These are phyloP conservation scores for Draba incana DNA, from an alignment of 345 rosid species.

Conservation along the genomic window DNA sequence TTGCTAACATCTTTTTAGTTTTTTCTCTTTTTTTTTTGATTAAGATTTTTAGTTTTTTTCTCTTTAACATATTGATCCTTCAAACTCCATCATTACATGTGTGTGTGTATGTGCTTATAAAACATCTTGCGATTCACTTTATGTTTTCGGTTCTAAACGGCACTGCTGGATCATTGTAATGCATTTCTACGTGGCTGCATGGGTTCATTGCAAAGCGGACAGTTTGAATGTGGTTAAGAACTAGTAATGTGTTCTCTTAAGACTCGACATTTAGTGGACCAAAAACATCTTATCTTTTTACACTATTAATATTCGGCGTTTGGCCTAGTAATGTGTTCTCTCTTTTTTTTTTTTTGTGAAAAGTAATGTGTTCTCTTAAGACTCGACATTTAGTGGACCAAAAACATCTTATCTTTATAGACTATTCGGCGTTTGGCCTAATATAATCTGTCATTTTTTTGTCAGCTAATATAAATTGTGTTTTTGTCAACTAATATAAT, in stretches of 20 bases:
- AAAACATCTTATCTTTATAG: neutral
- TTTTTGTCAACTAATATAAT: too few species aligned
- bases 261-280: slow-evolving; percentile 28
- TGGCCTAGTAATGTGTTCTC: too few species aligned
- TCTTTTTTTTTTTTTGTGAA: too few species aligned
- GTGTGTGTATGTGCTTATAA: neutral
- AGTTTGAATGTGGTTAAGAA: slow-evolving; percentile 21
- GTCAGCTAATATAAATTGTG: too few species aligned
- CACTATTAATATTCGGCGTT: neutral
- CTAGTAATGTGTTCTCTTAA: slow-evolving; percentile 20
- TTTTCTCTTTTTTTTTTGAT: neutral
- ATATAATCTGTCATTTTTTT: too few species aligned
- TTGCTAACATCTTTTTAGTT: slow-evolving; percentile 3
- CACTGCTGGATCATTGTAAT: slow-evolving; percentile 2
- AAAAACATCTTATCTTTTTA: neutral
- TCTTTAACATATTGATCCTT: slow-evolving; percentile 9
- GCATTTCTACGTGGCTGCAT: slow-evolving; percentile 14
- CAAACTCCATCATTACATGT: slow-evolving; percentile 12
- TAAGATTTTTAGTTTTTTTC: too few species aligned
- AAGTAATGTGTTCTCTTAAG: slow-evolving; percentile 18
- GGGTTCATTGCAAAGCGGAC: slow-evolving; percentile 18
- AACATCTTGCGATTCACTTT: neutral
- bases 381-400: slow-evolving; percentile 29
- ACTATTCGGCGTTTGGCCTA: neutral
- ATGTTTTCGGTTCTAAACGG: neutral